phyloP scores from a whole-genome alignment of 1,139 yeast species.

The Meyerozyma carpophila region DNA sequence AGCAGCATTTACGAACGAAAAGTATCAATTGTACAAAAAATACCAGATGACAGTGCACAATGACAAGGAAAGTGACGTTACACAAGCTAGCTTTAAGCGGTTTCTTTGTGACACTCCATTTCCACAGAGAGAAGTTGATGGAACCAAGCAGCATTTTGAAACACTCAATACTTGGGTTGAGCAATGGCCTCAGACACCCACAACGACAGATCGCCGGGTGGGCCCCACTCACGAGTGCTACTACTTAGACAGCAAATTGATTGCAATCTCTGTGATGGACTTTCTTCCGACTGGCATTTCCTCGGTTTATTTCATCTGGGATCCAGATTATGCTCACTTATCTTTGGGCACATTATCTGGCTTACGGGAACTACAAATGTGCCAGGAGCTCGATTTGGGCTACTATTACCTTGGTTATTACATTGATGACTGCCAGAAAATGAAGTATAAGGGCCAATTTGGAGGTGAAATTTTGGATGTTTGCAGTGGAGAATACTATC shows the following conservation, averaged over 20 bases:
- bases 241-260: constrained; percentile 54
- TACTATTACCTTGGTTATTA: constrained; percentile 75
- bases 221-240: constrained; percentile 77
- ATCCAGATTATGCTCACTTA: constrained; percentile 67
- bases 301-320: constrained; percentile 86
- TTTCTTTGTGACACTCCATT: constrained; percentile 75
- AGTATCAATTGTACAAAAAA: constrained; percentile 57
- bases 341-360: constrained; percentile 80
- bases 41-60: constrained; percentile 70
- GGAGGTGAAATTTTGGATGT: constrained; percentile 69
- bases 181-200: constrained; percentile 9
- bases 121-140: constrained; percentile 19
- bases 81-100: constrained; percentile 44
- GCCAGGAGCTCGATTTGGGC: constrained; percentile 33
- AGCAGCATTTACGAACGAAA: constrained; percentile 50
- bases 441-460: constrained; percentile 76
- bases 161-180: constrained; percentile 26
- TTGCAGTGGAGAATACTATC: constrained; percentile 39
- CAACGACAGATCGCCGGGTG: constrained; percentile 11
- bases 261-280: constrained; percentile 78
- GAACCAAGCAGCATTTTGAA: constrained; percentile 23
- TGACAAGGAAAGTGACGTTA: constrained; percentile 47
- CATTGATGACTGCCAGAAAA: constrained; percentile 72
- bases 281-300: constrained; percentile 73
- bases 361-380: constrained; percentile 59